Base-by-base conservation (phyloP, 176 grass and related monocot genomes). In the Bonia amplexicaulis region DNA sequence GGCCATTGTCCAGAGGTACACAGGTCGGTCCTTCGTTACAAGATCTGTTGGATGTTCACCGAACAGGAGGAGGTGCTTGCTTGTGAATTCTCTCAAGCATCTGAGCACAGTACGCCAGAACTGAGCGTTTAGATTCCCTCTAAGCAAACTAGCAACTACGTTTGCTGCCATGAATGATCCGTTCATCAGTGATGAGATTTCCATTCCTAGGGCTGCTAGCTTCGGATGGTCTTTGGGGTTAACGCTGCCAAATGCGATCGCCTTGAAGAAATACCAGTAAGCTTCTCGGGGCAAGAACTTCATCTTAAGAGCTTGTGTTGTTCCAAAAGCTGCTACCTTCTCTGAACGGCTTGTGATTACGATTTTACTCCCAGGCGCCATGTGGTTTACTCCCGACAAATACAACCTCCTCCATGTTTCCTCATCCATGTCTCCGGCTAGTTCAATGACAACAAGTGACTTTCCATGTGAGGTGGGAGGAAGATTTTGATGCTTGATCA, bases 261-360 rank as follows among this genome's bases (percentile, higher is more conserved):
- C 40, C 66, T 79, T 74, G 78, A 92, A 92, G 57, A 86, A 82
- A n/a, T 84, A 89, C 77, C 81, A 85, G 42, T 74, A 89, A 35
- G 78, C 73, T 63, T 92, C 87, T 48, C 49, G 19, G 1, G 57
- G 60, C 7, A 89, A 42, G 52, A 13, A 6, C 0, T 45, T 42
- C 8, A 78, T 42, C 3, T 31, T 12, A 14, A 92, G 67, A 5
- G 87, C 37, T 12, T 47, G 6, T 9, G 54, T 15, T 23, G 79
- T 84, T 26, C 82, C 60, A 10, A 88, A 44, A 5, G 31, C 11
- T 13, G 15, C 41, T 5, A 54, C 20, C 26, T 71, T 23, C 7
- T 78, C 69, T 25, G 41, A 70, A 5, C 29, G 0, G 26, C 58
- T 54, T n/a, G 66, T 82, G 47, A 49, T 15, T 4, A 15, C 15